Base-by-base conservation (phyloP, 805 yeast species). In the Wickerhamiella bombiphila region DNA sequence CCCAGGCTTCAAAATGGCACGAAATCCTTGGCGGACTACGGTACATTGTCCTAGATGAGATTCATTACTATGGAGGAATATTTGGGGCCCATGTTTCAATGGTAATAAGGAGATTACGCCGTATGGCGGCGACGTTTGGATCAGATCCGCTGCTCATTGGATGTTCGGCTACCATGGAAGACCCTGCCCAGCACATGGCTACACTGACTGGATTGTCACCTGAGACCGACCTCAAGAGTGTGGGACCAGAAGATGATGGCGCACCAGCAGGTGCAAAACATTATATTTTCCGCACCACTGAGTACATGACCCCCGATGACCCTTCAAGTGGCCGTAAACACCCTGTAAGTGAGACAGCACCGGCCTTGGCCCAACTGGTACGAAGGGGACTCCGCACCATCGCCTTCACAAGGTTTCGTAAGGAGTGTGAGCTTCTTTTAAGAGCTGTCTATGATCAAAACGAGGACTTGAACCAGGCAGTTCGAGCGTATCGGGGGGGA, bases 41-140 rank as follows among this genome's bases (percentile, higher is more conserved):
- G 49, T 79, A 67, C 49, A 80, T 91, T 3, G 86, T 82, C 0
- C 75, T 91, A 39, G 83, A 80, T 51, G 86, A 79, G 53, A 61
- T 91, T 36, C 99, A 91, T 57, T 75, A 78, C 38, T 91, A 91
- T 56, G 74, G 72, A 44, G 95, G 96, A 0, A 64, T 83, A 0
- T 91, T 91, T 62, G 99, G 99, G 0, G 74, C 94, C 0, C 91
- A 91, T 57, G 96, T 88, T 1, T 77, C 93, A 2, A 64, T 78
- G 34, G 77, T 91, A 0, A 71, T 91, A 76, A 65, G 94, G 42
- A 57, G 99, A 34, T 57, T 91, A 22, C 62, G 80, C 34, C 59
- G 99, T 36, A 52, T 88, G 1, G 69, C 82, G 44, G 48, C 61
- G 3, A 56, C 60, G 40, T 52, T 70, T 22, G 76, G 77, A 0